Percentiles rank a stretch among this genome's conserved stretches.
Evolutionary conservation across 2,329 filamentous ascomycete species (phyloP).

Genomic region (Colletotrichum lentis): DNA sequence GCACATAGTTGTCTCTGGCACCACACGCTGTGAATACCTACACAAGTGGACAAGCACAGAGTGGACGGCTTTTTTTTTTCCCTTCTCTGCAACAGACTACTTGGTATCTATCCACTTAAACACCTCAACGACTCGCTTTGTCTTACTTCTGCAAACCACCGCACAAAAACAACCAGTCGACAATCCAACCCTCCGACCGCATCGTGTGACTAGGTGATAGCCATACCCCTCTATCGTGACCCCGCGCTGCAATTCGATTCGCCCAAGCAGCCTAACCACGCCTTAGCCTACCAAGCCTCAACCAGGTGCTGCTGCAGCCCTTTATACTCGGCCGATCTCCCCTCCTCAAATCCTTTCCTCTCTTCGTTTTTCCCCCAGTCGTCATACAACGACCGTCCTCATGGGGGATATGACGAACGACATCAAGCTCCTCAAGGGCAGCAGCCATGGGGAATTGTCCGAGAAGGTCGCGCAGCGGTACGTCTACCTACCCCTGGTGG

Average conservation of each 20-base stretch:
- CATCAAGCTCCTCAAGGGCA: slow-evolving; percentile 50
- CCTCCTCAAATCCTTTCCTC: slow-evolving; percentile 15
- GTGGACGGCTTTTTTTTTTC: not conserved
- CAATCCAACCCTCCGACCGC: not conserved
- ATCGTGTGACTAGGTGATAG: slow-evolving; percentile 22
- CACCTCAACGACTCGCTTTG: not conserved
- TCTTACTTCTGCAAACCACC: slow-evolving; percentile 4
- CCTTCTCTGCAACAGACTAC: not conserved
- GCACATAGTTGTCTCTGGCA: slow-evolving; percentile 11
- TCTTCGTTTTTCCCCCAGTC: slow-evolving; percentile 17
- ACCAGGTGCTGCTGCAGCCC: slow-evolving; percentile 29
- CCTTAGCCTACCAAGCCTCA: slow-evolving; percentile 32
- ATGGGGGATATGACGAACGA: slow-evolving; percentile 48
- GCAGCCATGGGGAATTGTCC: slow-evolving; percentile 48
- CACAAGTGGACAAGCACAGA: slow-evolving; percentile 1
- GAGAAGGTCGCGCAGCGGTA: slow-evolving; percentile 45
- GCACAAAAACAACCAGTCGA: not conserved
- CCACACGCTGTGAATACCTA: slow-evolving; percentile 4
- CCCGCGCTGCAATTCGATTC: slow-evolving; percentile 37
- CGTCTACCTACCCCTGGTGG: slow-evolving; percentile 12
- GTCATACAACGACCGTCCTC: slow-evolving; percentile 36
- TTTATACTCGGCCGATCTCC: slow-evolving; percentile 26
- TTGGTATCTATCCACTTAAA: not conserved
- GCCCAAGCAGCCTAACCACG: slow-evolving; percentile 23
- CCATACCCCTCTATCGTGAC: slow-evolving; percentile 37